phyloP scores from a whole-genome alignment of 2,329 filamentous ascomycete species.

The Fusarium mundagurra region DNA sequence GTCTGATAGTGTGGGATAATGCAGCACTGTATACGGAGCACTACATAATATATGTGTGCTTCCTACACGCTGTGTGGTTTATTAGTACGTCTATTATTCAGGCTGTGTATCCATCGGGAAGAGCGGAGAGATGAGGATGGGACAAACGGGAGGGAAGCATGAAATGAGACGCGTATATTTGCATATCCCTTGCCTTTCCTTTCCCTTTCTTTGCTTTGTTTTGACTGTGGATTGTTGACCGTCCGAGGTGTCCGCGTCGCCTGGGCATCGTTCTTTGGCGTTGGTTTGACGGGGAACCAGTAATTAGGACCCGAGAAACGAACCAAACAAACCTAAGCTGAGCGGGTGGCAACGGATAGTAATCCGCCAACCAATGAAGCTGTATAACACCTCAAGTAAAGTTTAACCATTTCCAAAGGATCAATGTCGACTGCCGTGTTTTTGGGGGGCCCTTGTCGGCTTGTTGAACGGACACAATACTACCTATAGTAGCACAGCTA shows the following conservation, averaged over 20 bases:
- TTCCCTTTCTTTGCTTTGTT: neutral
- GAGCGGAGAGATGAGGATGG: neutral
- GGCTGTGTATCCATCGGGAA: constrained; percentile 12
- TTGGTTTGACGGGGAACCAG: constrained; percentile 17
- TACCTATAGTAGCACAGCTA: neutral
- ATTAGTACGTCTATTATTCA: neutral
- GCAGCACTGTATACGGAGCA: neutral
- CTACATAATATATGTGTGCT: neutral
- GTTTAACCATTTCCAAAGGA: constrained; percentile 11
- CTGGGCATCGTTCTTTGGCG: neutral
- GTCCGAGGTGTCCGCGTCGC: neutral
- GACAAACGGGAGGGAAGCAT: neutral
- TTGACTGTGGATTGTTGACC: neutral
- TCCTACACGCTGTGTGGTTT: neutral
- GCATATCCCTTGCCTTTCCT: constrained; percentile 10
- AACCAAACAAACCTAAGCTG: constrained; percentile 7
- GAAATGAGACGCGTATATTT: constrained; percentile 13
- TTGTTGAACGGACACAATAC: neutral
- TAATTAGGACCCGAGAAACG: constrained; percentile 5
- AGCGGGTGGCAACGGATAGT: neutral
- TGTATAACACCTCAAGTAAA: neutral
- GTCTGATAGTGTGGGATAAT: neutral
- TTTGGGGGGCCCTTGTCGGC: neutral
- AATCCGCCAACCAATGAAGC: constrained; percentile 11
- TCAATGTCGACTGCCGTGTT: constrained; percentile 17